These are phyloP conservation scores for Verticillium isaacii DNA, from an alignment of 2,329 filamentous ascomycete genomes.

Conservation along the genomic window DNA sequence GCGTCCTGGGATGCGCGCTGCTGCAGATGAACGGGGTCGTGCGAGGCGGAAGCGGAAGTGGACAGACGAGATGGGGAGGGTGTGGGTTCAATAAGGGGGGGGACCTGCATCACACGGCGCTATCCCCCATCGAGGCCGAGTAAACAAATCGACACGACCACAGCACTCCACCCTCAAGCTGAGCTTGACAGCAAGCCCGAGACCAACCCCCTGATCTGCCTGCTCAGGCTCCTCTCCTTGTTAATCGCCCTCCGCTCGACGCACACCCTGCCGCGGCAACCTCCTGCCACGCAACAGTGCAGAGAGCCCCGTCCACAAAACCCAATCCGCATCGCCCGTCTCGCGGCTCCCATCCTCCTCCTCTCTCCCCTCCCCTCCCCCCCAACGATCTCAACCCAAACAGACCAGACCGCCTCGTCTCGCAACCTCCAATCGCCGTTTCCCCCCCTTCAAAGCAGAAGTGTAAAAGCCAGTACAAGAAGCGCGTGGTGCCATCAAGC, in stretches of 20 bases:
- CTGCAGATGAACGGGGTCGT: background rate
- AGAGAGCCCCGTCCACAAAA: slow-evolving; percentile 16
- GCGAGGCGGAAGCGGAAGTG: background rate
- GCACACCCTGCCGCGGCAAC: slow-evolving; percentile 14
- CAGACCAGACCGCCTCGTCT: slow-evolving; percentile 2
- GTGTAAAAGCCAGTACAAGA: slow-evolving; percentile 12
- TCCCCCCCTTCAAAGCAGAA: slow-evolving; percentile 10
- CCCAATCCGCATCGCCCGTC: slow-evolving; percentile 15
- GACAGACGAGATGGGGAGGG: background rate
- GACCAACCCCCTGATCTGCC: background rate
- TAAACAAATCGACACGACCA: slow-evolving; percentile 10
- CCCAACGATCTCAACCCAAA: slow-evolving; percentile 12
- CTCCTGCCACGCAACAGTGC: slow-evolving; percentile 10
- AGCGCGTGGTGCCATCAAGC: slow-evolving; percentile 12
- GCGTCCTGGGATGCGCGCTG: background rate
- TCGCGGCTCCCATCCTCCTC: slow-evolving; percentile 12
- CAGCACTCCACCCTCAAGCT: background rate
- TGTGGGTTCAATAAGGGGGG: background rate
- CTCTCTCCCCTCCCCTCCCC: slow-evolving; percentile 13
- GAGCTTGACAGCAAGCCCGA: background rate
- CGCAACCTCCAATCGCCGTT: slow-evolving; percentile 7
- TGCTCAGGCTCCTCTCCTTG: background rate
- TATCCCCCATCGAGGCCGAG: slow-evolving; percentile 6
- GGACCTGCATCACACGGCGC: background rate
- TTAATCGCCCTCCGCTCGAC: slow-evolving; percentile 3